Base-by-base conservation (phyloP, 116 monocot species). In the Posidonia oceanica region DNA sequence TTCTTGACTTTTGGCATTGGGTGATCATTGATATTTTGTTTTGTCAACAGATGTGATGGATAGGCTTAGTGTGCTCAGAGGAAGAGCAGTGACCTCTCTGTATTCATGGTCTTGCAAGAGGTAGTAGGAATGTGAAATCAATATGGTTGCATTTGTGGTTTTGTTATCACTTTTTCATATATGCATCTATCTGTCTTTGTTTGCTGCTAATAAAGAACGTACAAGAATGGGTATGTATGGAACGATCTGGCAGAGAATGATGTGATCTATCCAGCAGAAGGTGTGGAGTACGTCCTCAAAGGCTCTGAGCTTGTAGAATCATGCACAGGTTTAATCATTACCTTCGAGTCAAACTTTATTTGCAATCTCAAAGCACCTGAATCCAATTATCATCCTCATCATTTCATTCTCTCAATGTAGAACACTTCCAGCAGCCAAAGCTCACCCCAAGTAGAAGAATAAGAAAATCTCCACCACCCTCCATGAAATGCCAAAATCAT, bases 31-130 rank as follows among this genome's bases (percentile, higher is more conserved):
- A 7, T 22, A 17, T 39, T 36, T 22, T 54, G 60, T 21, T 42
- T 48, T 64, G 63, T 68, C 63, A 36, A 36, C 39, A 96, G 97
- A 97, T 79, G 89, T 92, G 53, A 78, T 82, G 41, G 87, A 89
- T 48, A 84, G 77, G 74, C 80, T 97, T 15, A 87, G 83, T 3
- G 58, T 76, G 60, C 78, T 97, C 5, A 85, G 97, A 69, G 97
- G 97, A 13, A 92, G 76, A 66, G 92, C 89, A 42, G 84, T 97
- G 92, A 78, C 83, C 22, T 81, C 87, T 67, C 89, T 92, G 40
- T 97, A 81, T 80, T 97, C 97, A 18, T 97, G 97, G 97, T 97
- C 97, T 56, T 97, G 92, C 82, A 97, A 97, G 75, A 89, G 92
- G 97, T 97, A 68, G 97, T 97, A 68, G 53, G 13, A 0, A 64